Evolutionary conservation across 176 grass and related monocot genomes (phyloP), one percentile per base, ranked within the genome.

Genomic region (Musa schizocarpa): DNA sequence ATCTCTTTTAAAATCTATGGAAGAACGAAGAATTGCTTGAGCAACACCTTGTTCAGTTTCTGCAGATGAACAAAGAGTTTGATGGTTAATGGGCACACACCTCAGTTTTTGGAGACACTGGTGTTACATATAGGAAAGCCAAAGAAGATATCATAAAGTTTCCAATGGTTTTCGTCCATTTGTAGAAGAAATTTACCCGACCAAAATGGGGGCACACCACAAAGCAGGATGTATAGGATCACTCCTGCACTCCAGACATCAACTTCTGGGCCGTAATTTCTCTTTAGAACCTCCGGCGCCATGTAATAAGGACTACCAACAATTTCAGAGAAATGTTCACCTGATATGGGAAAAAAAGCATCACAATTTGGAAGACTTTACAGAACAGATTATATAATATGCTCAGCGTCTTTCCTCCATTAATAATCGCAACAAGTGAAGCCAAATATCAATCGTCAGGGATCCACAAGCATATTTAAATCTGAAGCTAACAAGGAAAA

Each of bases 31-130:
- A 50, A 75, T 75, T 61, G 73, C 73, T 26, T 75, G 73, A 1
- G 73, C 73, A 75, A 75, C 73, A 61, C 73, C 73, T 59, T 75
- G 73, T 75, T 75, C 73, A 34, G 73, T 75, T 59, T 75, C 73
- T 75, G 73, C 23, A 29, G 19, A n/a, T 9, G n/a, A 29, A 62
- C 9, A 59, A 75, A 10, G 26, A 25, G 17, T 57, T 54, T 59
- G 24, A 75, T 50, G 12, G 5, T 54, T 59, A 3, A 58, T 9
- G 13, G 6, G 34, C 34, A 43, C 34, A 43, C 34, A 43, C 34
- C 3, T 43, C 34, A 43, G 34, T 6, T 43, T 43, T 43, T 43
- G 34, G 34, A 43, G 0, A 43, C 34, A 43, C 34, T 6, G 34
- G 34, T 43, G 34, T 43, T 43, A 43, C 54, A 43, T 25, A 34